A percentile compares a stretch with the other conserved stretches of the same genome.
These are phyloP conservation scores for Sclerotinia nivalis DNA, from an alignment of 2,329 filamentous ascomycete genomes.

Conservation along the genomic window DNA sequence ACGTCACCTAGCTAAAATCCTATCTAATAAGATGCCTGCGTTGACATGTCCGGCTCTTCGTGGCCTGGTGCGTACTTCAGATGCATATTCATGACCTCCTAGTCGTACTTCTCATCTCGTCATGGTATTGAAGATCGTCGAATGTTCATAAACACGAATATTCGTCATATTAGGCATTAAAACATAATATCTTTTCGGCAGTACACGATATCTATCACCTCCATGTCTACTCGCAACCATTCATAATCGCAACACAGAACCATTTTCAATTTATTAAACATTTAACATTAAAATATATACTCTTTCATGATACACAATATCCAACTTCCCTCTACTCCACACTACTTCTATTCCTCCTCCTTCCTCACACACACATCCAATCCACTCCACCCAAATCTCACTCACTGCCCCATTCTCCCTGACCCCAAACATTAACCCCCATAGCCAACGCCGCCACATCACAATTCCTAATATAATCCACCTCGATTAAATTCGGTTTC, in stretches of 20 bases:
- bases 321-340: background rate
- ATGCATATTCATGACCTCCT: no score
- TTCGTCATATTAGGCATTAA: background rate
- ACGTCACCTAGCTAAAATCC: background rate
- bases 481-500: constrained; percentile 8
- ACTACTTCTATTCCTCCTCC: background rate
- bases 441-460: constrained; percentile 9
- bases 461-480: constrained; percentile 4
- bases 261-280: background rate
- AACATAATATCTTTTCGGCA: background rate
- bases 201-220: background rate
- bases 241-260: background rate
- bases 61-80: background rate
- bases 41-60: background rate
- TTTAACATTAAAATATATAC: background rate
- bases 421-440: background rate
- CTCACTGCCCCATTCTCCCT: background rate
- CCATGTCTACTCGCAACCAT: background rate
- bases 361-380: background rate
- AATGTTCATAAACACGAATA: background rate
- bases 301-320: background rate
- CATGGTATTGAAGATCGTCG: background rate
- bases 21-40: background rate
- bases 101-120: background rate
- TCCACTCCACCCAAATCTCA: background rate